Base-by-base conservation (phyloP, 176 grass and related monocot genomes). In the Guadua angustifolia region DNA sequence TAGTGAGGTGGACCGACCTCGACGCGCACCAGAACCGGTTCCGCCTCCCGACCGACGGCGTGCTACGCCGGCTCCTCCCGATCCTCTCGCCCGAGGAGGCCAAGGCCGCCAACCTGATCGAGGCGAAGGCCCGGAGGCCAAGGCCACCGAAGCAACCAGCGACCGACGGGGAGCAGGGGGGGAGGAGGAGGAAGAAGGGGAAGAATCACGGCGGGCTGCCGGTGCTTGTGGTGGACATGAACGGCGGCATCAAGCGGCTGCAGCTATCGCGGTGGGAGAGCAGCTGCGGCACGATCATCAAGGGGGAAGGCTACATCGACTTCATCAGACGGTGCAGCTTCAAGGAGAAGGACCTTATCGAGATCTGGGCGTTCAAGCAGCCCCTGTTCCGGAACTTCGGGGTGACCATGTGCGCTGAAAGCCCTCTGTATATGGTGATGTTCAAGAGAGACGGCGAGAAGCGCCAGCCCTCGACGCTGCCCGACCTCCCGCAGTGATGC, bases 291-390 rank as follows among this genome's bases (percentile, higher is more conserved):
- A 71, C 66, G 1, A 5, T 85, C 74, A 43, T 85, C 65, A 79
- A 85, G 75, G 83, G 66, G 8, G 38, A 49, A 71, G 75, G 79
- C 3, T 83, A 72, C 50, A 2, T 44, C 36, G 45, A 71, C 49
- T 77, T 62, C 79, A 24, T 83, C 71, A 5, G 47, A 4, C 2
- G 2, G 10, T 83, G 68, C 53, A 4, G 32, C 38, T 53, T 84
- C 74, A 17, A 42, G 65, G 25, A 16, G 3, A 4, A 0, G 0
- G 73, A 88, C 73, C 8, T 2, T 38, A 21, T 77, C 7, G 75
- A 78, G 57, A 42, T 77, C 40, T 83, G 75, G 66, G 72, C 81
- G 5, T 73, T 89, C 77, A 2, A 66, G 29, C 50, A 83, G 68
- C 49, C 58, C 17, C 0, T 10, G 9, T 35, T 84, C 17, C 53